A percentile compares a stretch with the other conserved stretches of the same genome.
Conservation (phyloP, 1,284 basidiomycete species). For the Ceratobasidium sp. region DNA sequence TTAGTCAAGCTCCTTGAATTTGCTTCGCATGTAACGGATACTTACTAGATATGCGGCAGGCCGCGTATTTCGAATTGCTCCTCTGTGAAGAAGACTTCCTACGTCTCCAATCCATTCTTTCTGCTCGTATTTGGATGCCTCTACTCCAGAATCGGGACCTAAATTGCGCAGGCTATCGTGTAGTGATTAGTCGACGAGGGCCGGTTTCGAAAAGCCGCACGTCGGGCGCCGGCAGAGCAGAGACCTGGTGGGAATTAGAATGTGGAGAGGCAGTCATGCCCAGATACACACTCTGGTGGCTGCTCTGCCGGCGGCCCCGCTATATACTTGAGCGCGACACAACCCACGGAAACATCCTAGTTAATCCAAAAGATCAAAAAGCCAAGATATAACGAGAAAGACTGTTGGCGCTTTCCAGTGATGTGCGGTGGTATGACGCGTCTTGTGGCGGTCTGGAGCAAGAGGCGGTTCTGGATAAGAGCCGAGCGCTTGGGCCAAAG, state of each 20-base stretch:
- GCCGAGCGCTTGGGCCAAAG: conserved; percentile 32
- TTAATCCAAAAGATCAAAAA: background rate
- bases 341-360: background rate
- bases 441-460: too few relatives aligned
- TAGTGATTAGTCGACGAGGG: background rate
- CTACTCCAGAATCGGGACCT: background rate
- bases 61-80: background rate
- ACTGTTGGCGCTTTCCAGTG: background rate
- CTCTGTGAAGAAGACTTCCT: background rate
- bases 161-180: background rate
- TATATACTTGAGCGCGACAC: background rate
- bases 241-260: background rate
- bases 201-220: conserved; percentile 10
- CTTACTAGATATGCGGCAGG: background rate
- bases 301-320: conserved; percentile 13
- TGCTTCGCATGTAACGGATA: background rate
- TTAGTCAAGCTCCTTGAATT: background rate
- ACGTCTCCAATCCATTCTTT: background rate
- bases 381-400: background rate
- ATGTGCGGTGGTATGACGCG: too few relatives aligned
- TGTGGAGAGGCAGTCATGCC: background rate
- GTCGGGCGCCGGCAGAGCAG: conserved; percentile 13
- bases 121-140: background rate
- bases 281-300: background rate
- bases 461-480: too few relatives aligned